Base-by-base conservation (phyloP, 2,329 filamentous ascomycete species). In the Nectriaceae sp. region DNA sequence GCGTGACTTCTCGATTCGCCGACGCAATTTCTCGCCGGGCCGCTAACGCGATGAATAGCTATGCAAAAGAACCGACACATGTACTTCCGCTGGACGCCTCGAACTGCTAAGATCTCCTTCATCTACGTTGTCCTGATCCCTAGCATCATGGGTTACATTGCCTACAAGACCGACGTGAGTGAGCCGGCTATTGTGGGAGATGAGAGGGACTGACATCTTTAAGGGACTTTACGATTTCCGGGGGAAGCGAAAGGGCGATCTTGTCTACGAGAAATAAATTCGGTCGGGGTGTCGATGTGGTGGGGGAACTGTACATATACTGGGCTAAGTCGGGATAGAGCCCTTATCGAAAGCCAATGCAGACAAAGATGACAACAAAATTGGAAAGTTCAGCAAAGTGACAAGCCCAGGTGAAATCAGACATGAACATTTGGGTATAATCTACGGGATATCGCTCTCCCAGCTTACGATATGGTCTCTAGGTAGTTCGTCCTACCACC, bases 11-110 rank as follows among this genome's bases (percentile, higher is more conserved):
- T 51, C 54, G 46, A 54, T 35, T 41, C 52, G 41, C 57, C 48
- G 38, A 33, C 24, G n/a, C 45, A 35, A 29, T 16, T 35, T 26
- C 21, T 43, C 42, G 18, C 31, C 41, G 50, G 49, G 29, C 15
- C 15, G 41, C 60, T 68, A 63, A 67, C 61, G 38, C 42, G 21
- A 39, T 49, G 29, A 50, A 61, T 64, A 96, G 92, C 88, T 70
- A 89, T 97, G 84, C 83, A 81, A 65, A 77, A 82, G 65, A 90
- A 89, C 77, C 88, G 94, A 59, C 87, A 92, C 82, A 90, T 90
- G 75, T 96, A 90, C 82, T 99, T 97, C 82, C 83, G 90, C 71
- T 97, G 90, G 90, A 97, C 88, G 29, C 82, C 84, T 44, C 81
- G 88, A 65, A 96, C 90, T 39, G 90, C 90, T 22, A 84, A 83